phyloP scores from a whole-genome alignment of 176 grass and related monocot species.

The Carex pumila region DNA sequence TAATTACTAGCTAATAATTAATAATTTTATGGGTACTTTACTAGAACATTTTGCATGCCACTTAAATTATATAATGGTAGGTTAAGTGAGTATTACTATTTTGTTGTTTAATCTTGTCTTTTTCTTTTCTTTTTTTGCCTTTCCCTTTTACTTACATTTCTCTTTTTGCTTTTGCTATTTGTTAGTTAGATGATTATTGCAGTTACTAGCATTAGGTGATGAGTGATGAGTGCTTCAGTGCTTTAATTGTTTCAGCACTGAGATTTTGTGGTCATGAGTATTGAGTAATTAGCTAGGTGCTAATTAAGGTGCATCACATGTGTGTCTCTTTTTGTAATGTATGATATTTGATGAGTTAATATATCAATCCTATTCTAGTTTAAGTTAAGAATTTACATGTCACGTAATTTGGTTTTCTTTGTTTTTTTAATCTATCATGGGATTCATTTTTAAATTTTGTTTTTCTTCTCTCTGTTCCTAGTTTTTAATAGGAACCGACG shows the following conservation, averaged over 20 bases:
- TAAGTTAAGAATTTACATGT: not conserved
- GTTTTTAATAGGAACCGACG: not conserved
- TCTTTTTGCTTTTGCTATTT: not conserved
- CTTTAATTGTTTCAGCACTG: slow-evolving; percentile 9
- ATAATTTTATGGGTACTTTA: not conserved
- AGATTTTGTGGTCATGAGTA: slow-evolving; percentile 14
- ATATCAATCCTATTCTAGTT: not conserved
- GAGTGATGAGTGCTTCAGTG: not conserved
- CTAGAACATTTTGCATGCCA: not conserved
- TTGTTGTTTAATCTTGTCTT: not conserved
- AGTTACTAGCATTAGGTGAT: not conserved
- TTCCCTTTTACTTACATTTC: not conserved
- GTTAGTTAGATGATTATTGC: not conserved
- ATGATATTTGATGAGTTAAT: slow-evolving; percentile 5
- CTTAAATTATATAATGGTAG: slow-evolving; percentile 2
- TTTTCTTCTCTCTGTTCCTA: not conserved
- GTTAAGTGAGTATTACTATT: not conserved
- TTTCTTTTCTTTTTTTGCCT: not conserved
- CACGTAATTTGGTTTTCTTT: no score
- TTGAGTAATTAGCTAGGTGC: not conserved
- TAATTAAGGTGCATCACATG: not conserved
- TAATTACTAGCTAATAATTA: not conserved
- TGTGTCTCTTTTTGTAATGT: slow-evolving; percentile 4
- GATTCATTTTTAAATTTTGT: not conserved
- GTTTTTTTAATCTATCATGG: not conserved